Evolutionary conservation across 768 basidiomycete species (phyloP).

Genomic region (Amanita jacksonii): DNA sequence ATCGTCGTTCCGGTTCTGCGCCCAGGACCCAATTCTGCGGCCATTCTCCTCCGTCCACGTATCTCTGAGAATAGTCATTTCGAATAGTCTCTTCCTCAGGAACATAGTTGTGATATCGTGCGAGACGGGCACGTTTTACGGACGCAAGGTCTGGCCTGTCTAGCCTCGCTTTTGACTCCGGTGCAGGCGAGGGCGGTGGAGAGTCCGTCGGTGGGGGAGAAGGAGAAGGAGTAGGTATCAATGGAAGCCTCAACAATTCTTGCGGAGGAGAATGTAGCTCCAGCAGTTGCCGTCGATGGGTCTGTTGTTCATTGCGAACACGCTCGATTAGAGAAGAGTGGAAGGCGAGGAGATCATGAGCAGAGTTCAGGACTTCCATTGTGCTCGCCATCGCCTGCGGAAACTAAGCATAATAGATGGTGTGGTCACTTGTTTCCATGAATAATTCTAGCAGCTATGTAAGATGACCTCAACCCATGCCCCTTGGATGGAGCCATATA

Average conservation of each 20-base stretch:
- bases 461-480: too few species aligned
- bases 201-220: constrained; percentile 41
- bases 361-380: constrained; percentile 44
- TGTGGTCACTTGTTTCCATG: too few species aligned
- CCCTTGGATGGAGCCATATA: too few species aligned
- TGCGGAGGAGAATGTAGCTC: constrained; percentile 44
- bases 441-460: too few species aligned
- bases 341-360: constrained; percentile 53
- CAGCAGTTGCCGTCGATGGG: constrained; percentile 47
- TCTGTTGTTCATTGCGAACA: constrained; percentile 46
- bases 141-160: constrained; percentile 39
- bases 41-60: constrained; percentile 88
- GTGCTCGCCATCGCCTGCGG: constrained; percentile 21
- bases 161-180: constrained; percentile 21
- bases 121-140: constrained; percentile 63
- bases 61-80: constrained; percentile 88
- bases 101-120: constrained; percentile 72
- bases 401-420: too few species aligned
- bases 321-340: constrained; percentile 51
- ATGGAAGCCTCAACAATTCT: constrained; percentile 45
- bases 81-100: constrained; percentile 94
- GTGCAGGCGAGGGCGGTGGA: constrained; percentile 35
- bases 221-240: constrained; percentile 47
- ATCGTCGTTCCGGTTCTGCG: constrained; percentile 78
- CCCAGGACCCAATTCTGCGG: constrained; percentile 92